Base-by-base conservation (phyloP, 768 basidiomycete species). In the Erythrobasidium yunnanense region DNA sequence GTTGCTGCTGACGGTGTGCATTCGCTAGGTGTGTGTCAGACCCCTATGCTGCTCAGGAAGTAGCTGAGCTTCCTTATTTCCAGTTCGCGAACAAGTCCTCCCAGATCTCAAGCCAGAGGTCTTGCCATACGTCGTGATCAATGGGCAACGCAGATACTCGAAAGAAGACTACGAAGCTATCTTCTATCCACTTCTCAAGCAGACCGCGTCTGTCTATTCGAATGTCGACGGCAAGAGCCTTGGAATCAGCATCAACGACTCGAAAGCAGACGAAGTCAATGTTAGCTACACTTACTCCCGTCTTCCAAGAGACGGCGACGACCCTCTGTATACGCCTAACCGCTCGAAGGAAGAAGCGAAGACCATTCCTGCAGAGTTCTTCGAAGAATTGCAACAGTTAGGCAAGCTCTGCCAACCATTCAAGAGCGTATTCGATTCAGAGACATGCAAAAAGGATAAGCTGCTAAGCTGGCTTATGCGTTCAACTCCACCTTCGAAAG, bases 381-480 rank as follows among this genome's bases (percentile, higher is more conserved):
- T 50, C 47, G 47, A 63, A 7, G 60, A 63, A 25, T 5, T 52
- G 6, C 13, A 29, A 32, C 32, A 45, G 27, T 22, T 29, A 13
- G 2, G 13, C 27, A 25, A 51, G 49, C 49, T 51, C 8, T 15
- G 7, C 17, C 49, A 51, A 25, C 49, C 49, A 23, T 51, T 63
- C 30, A 25, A 32, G 42, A 34, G 52, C 13, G 27, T 27, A 15
- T 33, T 63, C 27, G 49, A 52, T 33, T 11, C 30, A 11, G 49
- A 46, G 27, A n/a, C 8, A 17, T 33, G 33, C 17, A 63, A 38
- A 25, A 49, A 63, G 18, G 60, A 51, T 13, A 63, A 63, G 47
- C 22, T 63, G 17, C 30, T 63, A 4, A 50, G 47, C 25, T 63
- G 60, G 60, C 49, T 63, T n/a, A 63, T 63, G 60, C 47, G 60